These are phyloP conservation scores for Pseudoneurospora amorphoporcata DNA, from an alignment of 495 filamentous ascomycete genomes.

Conservation along the genomic window DNA sequence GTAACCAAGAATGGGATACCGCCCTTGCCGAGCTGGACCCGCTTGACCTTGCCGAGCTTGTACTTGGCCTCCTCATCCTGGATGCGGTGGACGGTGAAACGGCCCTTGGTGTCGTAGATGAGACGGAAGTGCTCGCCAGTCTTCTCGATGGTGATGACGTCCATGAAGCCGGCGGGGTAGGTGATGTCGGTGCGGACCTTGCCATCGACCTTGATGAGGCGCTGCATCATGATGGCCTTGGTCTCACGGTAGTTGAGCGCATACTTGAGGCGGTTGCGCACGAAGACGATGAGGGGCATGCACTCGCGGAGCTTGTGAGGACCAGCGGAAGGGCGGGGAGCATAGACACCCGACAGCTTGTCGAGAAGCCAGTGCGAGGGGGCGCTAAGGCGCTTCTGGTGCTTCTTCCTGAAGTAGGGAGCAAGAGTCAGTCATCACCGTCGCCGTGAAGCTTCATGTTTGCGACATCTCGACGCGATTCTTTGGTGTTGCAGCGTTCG, in stretches of 20 bases:
- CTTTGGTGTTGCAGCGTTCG: not conserved
- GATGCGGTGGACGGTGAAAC: constrained; percentile 99
- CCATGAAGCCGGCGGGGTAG: constrained; percentile 98
- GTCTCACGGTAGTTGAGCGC: constrained; percentile 96
- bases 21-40: constrained; percentile 96
- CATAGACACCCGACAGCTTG: constrained; percentile 97
- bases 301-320: constrained; percentile 99
- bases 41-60: constrained; percentile 99
- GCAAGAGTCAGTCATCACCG: not conserved
- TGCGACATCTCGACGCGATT: constrained; percentile 4
- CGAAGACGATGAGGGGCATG: constrained; percentile 97
- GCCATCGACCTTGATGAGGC: constrained; percentile 97
- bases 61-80: constrained; percentile 94
- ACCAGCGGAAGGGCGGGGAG: constrained; percentile 89
- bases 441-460: not conserved
- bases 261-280: constrained; percentile 99
- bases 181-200: constrained; percentile 98
- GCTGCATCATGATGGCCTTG: constrained; percentile 98
- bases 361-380: constrained; percentile 99
- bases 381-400: constrained; percentile 98
- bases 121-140: constrained; percentile 99
- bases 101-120: constrained; percentile 99
- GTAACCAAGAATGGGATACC: constrained; percentile 99
- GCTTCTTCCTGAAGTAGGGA: constrained; percentile 69
- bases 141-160: constrained; percentile 98